Base-by-base conservation (phyloP, 148 eudicot species). In the Polygonum maritimum region DNA sequence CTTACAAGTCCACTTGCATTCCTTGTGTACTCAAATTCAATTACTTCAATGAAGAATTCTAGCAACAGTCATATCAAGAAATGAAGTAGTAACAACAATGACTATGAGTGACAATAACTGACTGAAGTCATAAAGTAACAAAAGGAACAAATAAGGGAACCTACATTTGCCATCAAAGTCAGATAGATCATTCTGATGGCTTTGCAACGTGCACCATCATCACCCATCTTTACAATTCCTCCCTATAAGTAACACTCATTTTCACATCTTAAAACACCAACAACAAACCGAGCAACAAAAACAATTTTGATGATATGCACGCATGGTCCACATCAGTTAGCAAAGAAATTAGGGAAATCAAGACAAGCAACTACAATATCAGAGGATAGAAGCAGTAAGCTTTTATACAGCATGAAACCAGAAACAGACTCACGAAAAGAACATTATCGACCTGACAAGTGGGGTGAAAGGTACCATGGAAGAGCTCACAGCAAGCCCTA, bases 391-490 rank as follows among this genome's bases (percentile, higher is more conserved):
- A 5, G 26, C 13, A 65, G 41, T 60, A 70, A 31, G 67, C 67
- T n/a, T 9, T 14, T 48, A 15, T 11, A 60, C 13, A 60, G 9
- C 65, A 58, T 22, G 26, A 31, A 26, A 78, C 88, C 81, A 85
- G 83, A 85, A 80, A 85, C 80, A 65, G 85, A 93, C 96, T 89
- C 93, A 88, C 89, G 80, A 94, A 90, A 80, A 81, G 77, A 91
- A 79, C 85, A 90, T 74, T 92, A 92, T 93, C 96, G 94, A 90
- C 89, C 75, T 81, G 97, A 94, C 97, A 92, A 92, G 96, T 79
- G 75, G 94, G 88, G 86, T 91, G 78, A 83, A 92, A 90, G 95
- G 93, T 94, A 94, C 98, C 97, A 40, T 90, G 85, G 83, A 82
- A 90, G 82, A 95, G 89, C 89, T 90, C 96, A 75, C 91, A 90